Evolutionary conservation across 805 yeast genomes (phyloP).

Genomic region (Teunomyces funiuensis): DNA sequence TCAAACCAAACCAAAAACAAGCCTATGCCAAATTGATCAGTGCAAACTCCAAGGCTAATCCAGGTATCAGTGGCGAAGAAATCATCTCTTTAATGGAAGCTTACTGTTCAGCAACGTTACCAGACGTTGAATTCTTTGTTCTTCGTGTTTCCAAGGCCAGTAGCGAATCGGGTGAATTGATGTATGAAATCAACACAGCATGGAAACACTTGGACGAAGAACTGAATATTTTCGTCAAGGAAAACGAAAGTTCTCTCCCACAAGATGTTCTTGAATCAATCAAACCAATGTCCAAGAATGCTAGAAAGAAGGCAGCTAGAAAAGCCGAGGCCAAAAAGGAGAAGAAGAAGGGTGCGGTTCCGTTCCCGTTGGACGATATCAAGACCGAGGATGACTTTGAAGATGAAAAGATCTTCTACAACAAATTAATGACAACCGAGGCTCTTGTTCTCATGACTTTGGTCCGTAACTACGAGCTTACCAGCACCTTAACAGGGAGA

Average conservation of each 20-base stretch:
- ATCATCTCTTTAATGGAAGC: conserved; percentile 5
- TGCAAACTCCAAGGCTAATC: not conserved
- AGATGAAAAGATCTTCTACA: conserved; percentile 21
- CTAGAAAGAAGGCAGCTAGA: conserved; percentile 3
- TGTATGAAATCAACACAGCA: not conserved
- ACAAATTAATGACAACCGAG: conserved; percentile 37
- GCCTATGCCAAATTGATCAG: conserved; percentile 2
- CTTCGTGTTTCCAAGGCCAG: conserved; percentile 3
- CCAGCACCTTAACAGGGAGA: conserved; percentile 28
- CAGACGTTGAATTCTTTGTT: not conserved
- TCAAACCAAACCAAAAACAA: conserved; percentile 1
- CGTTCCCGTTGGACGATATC: conserved; percentile 1
- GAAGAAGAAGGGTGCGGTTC: not conserved
- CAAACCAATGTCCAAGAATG: conserved; percentile 4
- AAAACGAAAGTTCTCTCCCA: not conserved
- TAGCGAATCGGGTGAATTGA: not conserved
- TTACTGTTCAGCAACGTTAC: not conserved
- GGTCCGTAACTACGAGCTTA: conserved; percentile 38
- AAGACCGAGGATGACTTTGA: conserved; percentile 2
- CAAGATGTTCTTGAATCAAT: not conserved
- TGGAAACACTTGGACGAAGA: conserved; percentile 4
- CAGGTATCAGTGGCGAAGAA: conserved; percentile 3
- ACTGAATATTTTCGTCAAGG: conserved; percentile 1
- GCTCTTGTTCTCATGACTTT: conserved; percentile 40
- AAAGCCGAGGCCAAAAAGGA: conserved; percentile 5